A percentile compares a stretch with the other conserved stretches of the same genome.
Conservation (phyloP, 2,329 filamentous ascomycete species). For the Trichocomaceae sp. region DNA sequence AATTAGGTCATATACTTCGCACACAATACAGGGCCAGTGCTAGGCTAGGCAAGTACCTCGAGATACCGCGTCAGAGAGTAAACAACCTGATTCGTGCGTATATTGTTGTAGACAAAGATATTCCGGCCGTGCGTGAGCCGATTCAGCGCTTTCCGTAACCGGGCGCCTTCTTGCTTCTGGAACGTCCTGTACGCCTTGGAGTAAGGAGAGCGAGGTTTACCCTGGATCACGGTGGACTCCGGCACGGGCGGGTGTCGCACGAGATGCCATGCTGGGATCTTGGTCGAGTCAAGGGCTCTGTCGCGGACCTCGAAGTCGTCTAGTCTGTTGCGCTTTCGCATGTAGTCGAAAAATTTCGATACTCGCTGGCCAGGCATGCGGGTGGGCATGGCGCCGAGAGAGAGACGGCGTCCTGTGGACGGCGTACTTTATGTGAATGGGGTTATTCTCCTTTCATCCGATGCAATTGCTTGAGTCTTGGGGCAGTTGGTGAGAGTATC, state of each 20-base stretch:
- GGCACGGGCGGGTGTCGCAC: slow-evolving; percentile 32
- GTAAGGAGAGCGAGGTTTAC: slow-evolving; percentile 30
- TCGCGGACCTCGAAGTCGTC: slow-evolving; percentile 4
- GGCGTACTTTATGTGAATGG: background rate
- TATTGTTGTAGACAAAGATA: slow-evolving; percentile 58
- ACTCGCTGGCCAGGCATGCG: slow-evolving; percentile 5
- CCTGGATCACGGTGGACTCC: slow-evolving; percentile 35
- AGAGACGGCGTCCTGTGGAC: background rate
- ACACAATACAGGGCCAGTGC: no score
- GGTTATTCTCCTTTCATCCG: background rate
- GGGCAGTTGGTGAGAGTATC: no score
- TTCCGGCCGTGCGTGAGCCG: slow-evolving; percentile 49
- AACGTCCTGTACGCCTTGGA: slow-evolving; percentile 40
- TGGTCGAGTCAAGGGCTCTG: slow-evolving; percentile 31
- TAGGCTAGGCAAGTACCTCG: no score
- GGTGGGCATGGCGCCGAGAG: slow-evolving; percentile 1
- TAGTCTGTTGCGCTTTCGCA: background rate
- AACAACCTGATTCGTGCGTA: slow-evolving; percentile 57
- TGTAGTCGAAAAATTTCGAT: slow-evolving; percentile 9
- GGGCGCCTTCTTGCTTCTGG: slow-evolving; percentile 30
- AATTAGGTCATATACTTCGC: no score
- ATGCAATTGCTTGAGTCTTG: slow-evolving; percentile 3
- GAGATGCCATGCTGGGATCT: slow-evolving; percentile 32
- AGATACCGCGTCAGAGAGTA: slow-evolving; percentile 55
- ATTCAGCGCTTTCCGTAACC: slow-evolving; percentile 42